These are phyloP conservation scores for Pigoraptor vietnamica DNA, from an alignment of 78 protist species.

Conservation along the genomic window DNA sequence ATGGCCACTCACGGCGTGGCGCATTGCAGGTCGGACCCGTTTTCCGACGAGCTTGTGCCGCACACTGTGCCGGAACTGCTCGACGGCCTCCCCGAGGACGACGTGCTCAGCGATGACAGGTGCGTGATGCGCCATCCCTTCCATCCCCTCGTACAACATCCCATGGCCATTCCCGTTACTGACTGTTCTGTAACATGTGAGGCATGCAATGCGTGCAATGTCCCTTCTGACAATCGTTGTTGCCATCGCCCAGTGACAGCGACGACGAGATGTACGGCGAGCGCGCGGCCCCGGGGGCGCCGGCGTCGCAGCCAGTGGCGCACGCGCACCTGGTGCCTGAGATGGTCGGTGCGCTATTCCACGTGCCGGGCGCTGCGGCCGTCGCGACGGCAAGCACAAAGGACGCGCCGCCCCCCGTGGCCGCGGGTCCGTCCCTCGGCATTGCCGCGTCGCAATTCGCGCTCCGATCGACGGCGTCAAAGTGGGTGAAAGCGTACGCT, in stretches of 20 bases:
- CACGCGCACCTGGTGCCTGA: neutral
- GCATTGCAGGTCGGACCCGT: neutral
- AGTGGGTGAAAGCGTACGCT: too few relatives aligned
- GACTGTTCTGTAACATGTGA: neutral
- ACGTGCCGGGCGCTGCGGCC: neutral
- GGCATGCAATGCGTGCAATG: neutral
- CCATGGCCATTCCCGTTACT: neutral
- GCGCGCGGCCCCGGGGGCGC: neutral
- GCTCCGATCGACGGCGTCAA: neutral
- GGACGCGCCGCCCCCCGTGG: neutral
- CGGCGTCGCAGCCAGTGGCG: neutral
- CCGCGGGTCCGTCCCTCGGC: neutral
- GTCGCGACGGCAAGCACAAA: neutral
- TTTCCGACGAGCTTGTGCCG: neutral
- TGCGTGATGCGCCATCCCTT: too few relatives aligned
- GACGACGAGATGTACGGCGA: neutral
- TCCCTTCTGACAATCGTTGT: neutral
- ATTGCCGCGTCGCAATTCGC: neutral
- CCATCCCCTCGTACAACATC: too few relatives aligned
- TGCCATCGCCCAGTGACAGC: neutral
- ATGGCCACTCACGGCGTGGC: too few relatives aligned
- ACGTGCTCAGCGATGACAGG: neutral
- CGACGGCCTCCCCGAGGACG: neutral
- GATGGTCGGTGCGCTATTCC: neutral
- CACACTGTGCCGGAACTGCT: neutral